Evolutionary conservation across 345 rosid genomes (phyloP), one percentile per base, ranked within the genome.

Genomic region (thale cress (Arabidopsis thaliana)): DNA sequence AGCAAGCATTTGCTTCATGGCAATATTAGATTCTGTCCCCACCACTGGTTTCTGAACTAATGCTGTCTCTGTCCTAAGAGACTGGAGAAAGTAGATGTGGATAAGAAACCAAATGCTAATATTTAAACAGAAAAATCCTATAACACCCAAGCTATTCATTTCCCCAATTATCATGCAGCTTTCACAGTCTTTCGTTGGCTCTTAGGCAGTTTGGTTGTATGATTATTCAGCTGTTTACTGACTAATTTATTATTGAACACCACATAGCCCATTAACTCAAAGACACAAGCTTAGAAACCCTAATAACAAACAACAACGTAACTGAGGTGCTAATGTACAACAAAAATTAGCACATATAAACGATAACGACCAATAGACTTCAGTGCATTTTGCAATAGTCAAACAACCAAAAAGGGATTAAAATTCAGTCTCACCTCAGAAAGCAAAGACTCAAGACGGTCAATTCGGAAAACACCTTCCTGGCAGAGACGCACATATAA

Each of bases 401-500:
- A 34, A 52, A 61, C 25, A 60, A 33, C 20, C 2, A 36, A 36
- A 48, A 36, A 64, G 30, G 53, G 3, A 69, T 65, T 51, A 3
- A 69, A 38, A 50, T 49, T 71, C 71, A 74, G 80, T 45, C 83
- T 78, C 74, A 91, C 98, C 96, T 93, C 98, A 3, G 85, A 72
- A 67, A 93, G 71, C 67, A 93, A 81, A 73, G 96, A 93, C 73
- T 93, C 97, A 67, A 93, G 84, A 22, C 98, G 97, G 84, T 93
- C 97, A 77, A 93, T 89, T 77, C 90, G 86, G 82, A 93, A 93
- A 82, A 81, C 81, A 74, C 98, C 98, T 34, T 86, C 91, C 98
- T 93, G 83, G 65, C 30, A 82, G 65, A 70, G 33, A 50, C 50
- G n/a, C 46, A 66, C 7, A 37, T 24, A 70, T 32, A 49, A 60